Evolutionary conservation across 169 alveolate species (phyloP).

Genomic region (Plasmodium billcollinsi): DNA sequence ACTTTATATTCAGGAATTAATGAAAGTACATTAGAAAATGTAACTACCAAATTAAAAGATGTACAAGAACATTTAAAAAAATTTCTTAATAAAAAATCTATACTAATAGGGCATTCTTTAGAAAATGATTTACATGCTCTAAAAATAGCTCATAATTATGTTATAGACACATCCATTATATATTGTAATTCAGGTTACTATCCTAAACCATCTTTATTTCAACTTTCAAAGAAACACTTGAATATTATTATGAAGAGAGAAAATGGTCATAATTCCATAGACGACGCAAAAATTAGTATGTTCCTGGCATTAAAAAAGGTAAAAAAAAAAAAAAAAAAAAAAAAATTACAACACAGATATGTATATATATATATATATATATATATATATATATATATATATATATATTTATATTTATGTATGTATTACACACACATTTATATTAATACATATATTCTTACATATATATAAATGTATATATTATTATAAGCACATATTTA

Average conservation of each 20-base stretch:
- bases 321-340: neutral
- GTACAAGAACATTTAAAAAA: slow-evolving; percentile 69
- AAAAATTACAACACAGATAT: no score
- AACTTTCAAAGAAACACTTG: slow-evolving; percentile 69
- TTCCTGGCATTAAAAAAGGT: slow-evolving; percentile 79
- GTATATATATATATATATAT: neutral
- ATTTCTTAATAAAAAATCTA: slow-evolving; percentile 68
- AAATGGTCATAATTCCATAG: slow-evolving; percentile 80
- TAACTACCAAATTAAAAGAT: slow-evolving; percentile 70
- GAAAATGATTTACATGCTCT: slow-evolving; percentile 79
- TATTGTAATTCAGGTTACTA: slow-evolving; percentile 30
- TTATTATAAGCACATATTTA: neutral
- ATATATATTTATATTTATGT: neutral
- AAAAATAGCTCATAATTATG: slow-evolving; percentile 62
- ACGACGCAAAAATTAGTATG: slow-evolving; percentile 79
- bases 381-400: slow-evolving; percentile 3
- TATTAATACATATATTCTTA: neutral
- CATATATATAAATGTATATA: neutral
- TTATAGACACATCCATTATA: slow-evolving; percentile 77
- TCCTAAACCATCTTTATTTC: slow-evolving; percentile 67
- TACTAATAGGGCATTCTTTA: slow-evolving; percentile 80
- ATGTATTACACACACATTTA: neutral
- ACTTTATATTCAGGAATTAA: slow-evolving; percentile 82
- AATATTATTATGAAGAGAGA: slow-evolving; percentile 72
- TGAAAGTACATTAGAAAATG: slow-evolving; percentile 71